Evolutionary conservation across 208 protist species (phyloP), one percentile per base, ranked within the genome.

Genomic region (Trypanosoma congolense): DNA sequence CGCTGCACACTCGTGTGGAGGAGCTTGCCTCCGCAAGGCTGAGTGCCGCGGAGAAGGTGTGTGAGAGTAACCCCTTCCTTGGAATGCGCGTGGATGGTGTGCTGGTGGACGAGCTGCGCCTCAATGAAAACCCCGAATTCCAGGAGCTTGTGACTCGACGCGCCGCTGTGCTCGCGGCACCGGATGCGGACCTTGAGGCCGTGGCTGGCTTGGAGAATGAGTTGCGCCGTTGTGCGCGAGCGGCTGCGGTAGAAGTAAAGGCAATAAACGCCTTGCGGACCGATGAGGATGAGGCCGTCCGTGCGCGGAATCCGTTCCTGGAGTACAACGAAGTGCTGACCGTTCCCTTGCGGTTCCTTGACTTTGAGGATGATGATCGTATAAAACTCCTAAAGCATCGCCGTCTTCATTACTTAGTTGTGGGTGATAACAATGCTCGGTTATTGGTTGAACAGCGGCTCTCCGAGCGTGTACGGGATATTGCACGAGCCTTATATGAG

Each of bases 301-400:
- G 80, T 19, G 79, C 80, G 0, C 69, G 77, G 0, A 56, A 91
- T 51, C 77, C 83, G 0, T 88, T 73, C 56, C 50, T 91, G 21
- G 55, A 51, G 12, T 57, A 63, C 50, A 69, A 72, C 51, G 63
- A 84, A 28, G 63, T 83, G 9, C 25, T 38, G 9, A 19, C 54
- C 4, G 61, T 85, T 0, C 83, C 83, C 2, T 33, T 87, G 26
- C 58, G 68, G 0, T 65, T 84, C 30, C 28, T 91, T 0, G 46
- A 46, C 0, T 46, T 87, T 26, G 47, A 74, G 8, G 50, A 57
- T 24, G 78, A 86, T 56, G 8, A 8, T 14, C 35, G 14, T 8
- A 40, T 40, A n/a, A 14, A 14, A n/a, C 14, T 14, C 10, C 14
- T 40, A 40, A 8, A n/a, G n/a, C n/a, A n/a, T n/a, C n/a, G n/a